A percentile compares a stretch with the other conserved stretches of the same genome.
These are phyloP conservation scores for Leccinellum luteum DNA, from an alignment of 768 basidiomycete genomes.

Conservation along the genomic window DNA sequence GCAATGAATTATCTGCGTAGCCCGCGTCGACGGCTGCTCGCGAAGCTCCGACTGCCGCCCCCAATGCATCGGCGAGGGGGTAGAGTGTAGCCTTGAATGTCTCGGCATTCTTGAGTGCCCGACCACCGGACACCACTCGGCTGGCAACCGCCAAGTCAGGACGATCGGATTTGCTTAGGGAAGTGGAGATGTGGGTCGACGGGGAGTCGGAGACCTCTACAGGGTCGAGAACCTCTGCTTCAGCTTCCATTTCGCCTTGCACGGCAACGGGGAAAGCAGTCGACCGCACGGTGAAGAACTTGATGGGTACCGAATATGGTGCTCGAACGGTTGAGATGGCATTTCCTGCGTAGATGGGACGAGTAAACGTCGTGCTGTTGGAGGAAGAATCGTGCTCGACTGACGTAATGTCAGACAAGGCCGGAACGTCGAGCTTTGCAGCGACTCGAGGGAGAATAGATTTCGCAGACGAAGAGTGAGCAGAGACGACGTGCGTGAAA, in stretches of 20 bases:
- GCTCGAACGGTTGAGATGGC: constrained; percentile 92
- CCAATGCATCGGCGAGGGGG: constrained; percentile 89
- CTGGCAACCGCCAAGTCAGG: constrained; percentile 88
- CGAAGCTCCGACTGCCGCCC: constrained; percentile 96
- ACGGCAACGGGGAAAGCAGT: constrained; percentile 80
- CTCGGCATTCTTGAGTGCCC: constrained; percentile 91
- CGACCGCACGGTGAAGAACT: constrained; percentile 92
- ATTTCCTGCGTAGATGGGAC: constrained; percentile 97
- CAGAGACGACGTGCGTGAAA: constrained; percentile 90
- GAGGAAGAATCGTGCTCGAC: constrained; percentile 68
- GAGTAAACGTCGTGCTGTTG: constrained; percentile 80
- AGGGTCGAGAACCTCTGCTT: constrained; percentile 60
- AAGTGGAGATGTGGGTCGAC: constrained; percentile 63
- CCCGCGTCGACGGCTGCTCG: constrained; percentile 98
- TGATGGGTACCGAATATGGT: constrained; percentile 71
- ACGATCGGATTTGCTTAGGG: constrained; percentile 84
- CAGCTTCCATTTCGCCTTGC: constrained; percentile 49
- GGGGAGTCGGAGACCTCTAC: constrained; percentile 55
- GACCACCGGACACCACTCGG: constrained; percentile 90
- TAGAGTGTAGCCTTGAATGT: constrained; percentile 86
- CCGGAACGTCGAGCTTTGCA: constrained; percentile 83
- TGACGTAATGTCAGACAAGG: constrained; percentile 87
- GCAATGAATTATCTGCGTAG: constrained; percentile 95
- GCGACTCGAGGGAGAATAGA: constrained; percentile 92
- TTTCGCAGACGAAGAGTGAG: constrained; percentile 91